Evolutionary conservation across 768 basidiomycete genomes (phyloP).

Genomic region (Podaxis sp.): DNA sequence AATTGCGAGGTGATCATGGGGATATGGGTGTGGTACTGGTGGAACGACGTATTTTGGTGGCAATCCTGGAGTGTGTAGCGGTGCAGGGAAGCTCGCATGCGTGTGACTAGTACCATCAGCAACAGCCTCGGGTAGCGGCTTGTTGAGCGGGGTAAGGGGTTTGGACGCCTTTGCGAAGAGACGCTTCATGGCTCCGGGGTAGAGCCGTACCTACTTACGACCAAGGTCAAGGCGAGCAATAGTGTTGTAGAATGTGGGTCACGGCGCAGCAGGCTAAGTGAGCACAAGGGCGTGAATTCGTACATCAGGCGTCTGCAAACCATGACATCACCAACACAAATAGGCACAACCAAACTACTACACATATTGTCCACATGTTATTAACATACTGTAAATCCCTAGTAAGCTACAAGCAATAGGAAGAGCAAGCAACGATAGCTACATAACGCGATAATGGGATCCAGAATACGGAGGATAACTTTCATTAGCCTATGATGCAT

Average conservation of each 20-base stretch:
- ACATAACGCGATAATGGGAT: not conserved
- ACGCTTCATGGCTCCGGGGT: conserved; percentile 31
- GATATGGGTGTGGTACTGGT: conserved; percentile 70
- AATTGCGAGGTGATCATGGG: conserved; percentile 65
- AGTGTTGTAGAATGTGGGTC: not conserved
- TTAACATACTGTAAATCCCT: not conserved
- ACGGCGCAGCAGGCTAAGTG: not conserved
- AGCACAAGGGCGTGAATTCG: not conserved
- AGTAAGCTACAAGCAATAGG: conserved; percentile 5
- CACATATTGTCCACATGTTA: conserved; percentile 5
- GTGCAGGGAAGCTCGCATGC: not conserved
- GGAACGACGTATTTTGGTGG: conserved; percentile 64
- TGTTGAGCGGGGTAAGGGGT: conserved; percentile 20
- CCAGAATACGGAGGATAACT: not conserved
- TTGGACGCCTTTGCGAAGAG: conserved; percentile 37
- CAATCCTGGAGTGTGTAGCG: conserved; percentile 29
- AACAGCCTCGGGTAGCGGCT: not conserved
- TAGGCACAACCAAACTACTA: conserved; percentile 7
- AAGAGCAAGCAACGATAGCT: not conserved
- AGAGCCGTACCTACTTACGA: not conserved
- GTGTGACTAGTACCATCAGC: not conserved
- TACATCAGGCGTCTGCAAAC: not conserved
- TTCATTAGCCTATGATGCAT: not conserved
- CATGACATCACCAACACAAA: conserved; percentile 8
- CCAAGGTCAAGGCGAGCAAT: not conserved